Base-by-base conservation (phyloP, 163 green algal genomes). In the Chlorella variabilis region DNA sequence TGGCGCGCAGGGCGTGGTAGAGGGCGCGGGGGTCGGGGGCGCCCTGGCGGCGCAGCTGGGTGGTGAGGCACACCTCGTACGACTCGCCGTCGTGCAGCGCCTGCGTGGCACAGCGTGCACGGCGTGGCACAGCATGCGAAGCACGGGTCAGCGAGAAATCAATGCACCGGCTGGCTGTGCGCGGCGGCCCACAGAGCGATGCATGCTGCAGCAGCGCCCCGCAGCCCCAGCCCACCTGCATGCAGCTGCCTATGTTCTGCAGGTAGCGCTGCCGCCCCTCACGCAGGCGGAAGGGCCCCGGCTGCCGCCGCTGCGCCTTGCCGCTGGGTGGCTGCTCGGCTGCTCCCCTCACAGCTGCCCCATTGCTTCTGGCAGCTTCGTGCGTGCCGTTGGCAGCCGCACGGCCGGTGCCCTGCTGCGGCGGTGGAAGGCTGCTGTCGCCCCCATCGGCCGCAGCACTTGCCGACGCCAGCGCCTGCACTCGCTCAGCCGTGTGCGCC, bases 11-110 rank as follows among this genome's bases (percentile, higher is more conserved):
- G 15, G 77, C 89, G 6, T 27, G 59, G 87, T 99, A 99, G 39
- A 98, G 88, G 39, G 38, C 8, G 23, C 77, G 74, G 0, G 94
- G 84, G 13, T 92, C 70, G 3, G 84, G 71, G 2, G 84, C 75
- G 0, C 39, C 66, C 5, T 39, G 9, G 21, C 59, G 25, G 18
- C 51, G 27, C 2, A 98, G 79, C 58, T 81, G 65, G 3, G 93
- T 98, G 31, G 96, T 98, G 36, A 98, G 90, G 84, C 96, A 98
- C 38, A 98, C 83, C 90, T 99, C 97, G 86, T 99, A 99, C 66
- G 91, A 97, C 34, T 99, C 94, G 3, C 97, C 97, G 9, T 89
- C 87, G 18, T 88, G 33, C 79, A 99, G 92, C 11, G 89, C 89
- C 48, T 93, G 89, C 93, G 88, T 68, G 34, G 91, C 83, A 58